Evolutionary conservation across 192 early-diverging fungal genomes (phyloP).

Genomic region (Mortierella claussenii): DNA sequence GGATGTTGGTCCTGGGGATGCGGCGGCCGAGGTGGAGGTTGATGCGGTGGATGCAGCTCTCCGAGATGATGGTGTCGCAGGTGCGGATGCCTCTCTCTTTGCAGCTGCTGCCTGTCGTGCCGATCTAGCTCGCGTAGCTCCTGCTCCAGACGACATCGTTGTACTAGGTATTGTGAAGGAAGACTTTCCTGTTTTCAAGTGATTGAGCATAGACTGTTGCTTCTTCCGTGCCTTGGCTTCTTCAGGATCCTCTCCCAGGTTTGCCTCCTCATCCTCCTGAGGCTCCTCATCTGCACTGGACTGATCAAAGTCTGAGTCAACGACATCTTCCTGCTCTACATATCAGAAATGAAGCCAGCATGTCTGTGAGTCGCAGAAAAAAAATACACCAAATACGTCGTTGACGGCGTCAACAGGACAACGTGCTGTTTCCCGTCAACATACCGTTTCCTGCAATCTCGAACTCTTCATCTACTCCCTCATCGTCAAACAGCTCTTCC

Average conservation of each 20-base stretch:
- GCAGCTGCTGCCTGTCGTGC: conserved; percentile 11
- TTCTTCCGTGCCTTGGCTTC: conserved; percentile 45
- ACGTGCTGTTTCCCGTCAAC: not conserved
- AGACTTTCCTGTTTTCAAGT: conserved; percentile 42
- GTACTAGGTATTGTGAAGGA: conserved; percentile 10
- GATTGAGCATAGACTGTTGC: conserved; percentile 39
- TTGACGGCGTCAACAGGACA: not conserved
- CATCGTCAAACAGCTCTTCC: conserved; percentile 63
- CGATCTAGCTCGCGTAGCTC: conserved; percentile 17
- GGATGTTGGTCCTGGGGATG: conserved; percentile 5
- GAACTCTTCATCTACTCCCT: conserved; percentile 64
- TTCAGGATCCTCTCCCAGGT: conserved; percentile 46
- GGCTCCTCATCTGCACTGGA: conserved; percentile 60
- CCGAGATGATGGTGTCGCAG: not conserved
- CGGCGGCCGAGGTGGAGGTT: conserved; percentile 6
- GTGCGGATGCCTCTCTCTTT: not conserved
- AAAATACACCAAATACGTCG: not conserved
- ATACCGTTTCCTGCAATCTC: conserved; percentile 49
- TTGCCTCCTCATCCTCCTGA: conserved; percentile 51
- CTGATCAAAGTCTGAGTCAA: conserved; percentile 68
- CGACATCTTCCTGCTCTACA: conserved; percentile 59
- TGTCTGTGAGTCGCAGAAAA: not conserved
- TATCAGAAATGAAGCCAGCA: no score
- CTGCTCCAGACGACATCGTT: not conserved
- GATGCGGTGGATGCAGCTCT: conserved; percentile 1